These are phyloP conservation scores for Trametes sanguinea DNA, from an alignment of 768 basidiomycete species.

Conservation along the genomic window DNA sequence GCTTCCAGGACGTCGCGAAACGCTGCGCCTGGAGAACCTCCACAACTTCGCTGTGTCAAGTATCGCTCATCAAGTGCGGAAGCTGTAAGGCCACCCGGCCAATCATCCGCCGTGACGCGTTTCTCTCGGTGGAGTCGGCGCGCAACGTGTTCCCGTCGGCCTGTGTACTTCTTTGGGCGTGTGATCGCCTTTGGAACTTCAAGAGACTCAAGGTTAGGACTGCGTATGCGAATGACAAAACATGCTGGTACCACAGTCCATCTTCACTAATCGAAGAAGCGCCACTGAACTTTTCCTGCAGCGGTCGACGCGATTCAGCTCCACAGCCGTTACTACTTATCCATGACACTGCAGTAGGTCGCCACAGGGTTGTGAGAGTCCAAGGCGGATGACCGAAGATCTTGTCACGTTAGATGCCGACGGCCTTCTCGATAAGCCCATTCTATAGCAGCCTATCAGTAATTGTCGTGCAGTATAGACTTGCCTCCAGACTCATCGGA, in stretches of 20 bases:
- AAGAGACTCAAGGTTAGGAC: neutral
- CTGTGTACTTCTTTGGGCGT: neutral
- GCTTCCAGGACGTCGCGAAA: neutral
- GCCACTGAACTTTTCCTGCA: no score
- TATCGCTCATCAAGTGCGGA: neutral
- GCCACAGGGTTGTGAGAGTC: no score
- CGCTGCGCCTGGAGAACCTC: neutral
- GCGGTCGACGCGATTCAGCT: no score
- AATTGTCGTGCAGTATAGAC: no score
- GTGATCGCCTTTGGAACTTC: neutral
- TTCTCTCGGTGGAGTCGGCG: constrained; percentile 8
- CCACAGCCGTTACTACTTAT: no score
- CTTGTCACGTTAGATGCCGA: neutral
- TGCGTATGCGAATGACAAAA: no score
- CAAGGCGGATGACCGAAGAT: neutral
- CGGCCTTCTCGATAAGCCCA: neutral
- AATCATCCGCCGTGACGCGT: neutral
- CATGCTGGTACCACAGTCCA: no score
- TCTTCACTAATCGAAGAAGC: no score
- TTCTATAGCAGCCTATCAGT: no score
- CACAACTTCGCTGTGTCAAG: neutral
- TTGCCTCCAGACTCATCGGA: no score
- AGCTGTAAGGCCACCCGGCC: neutral
- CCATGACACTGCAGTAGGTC: no score
- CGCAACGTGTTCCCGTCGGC: constrained; percentile 6